Evolutionary conservation across 345 rosid genomes (phyloP), one percentile per base, ranked within the genome.

Genomic region (Populus deltoides): DNA sequence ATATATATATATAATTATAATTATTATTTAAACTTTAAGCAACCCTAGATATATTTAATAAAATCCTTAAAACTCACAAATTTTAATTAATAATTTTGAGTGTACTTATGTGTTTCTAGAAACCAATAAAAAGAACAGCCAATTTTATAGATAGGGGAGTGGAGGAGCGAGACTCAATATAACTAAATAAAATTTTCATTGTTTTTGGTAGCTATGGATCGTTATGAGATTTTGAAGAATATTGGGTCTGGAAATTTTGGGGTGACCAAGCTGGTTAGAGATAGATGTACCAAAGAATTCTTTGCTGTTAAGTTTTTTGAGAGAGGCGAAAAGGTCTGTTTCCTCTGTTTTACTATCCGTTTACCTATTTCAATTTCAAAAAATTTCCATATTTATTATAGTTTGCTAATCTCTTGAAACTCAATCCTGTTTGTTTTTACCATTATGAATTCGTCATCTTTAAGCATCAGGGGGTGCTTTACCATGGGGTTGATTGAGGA

Each of bases 241-340:
- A 92, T 94, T 66, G 98, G 97, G 62, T 90, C 96, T 9, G 97
- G 98, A 25, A 94, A 94, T 82, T 94, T 94, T 71, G 96, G 97
- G 66, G 98, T 92, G 76, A 97, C 98, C 0, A 94, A 89, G 87
- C 86, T 94, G 43, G 93, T 88, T 1, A 89, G 84, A 75, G 97
- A 92, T 67, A 90, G 81, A 81, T 74, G 88, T 76, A 90, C 81
- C 24, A 88, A 88, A 31, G 84, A 91, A 79, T 88, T 89, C 53
- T 90, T 83, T 76, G 96, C 98, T 78, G 88, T 94, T 70, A 94
- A 92, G 79, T 94, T 86, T 81, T 92, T 91, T 70, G 97, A 92
- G 66, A 87, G 97, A 88, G 98, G 98, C 71, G 83, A 77, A 29
- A 92, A 90, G 97, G 97, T 94, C 41, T 82, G 72, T 74, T 66